phyloP scores from a whole-genome alignment of 2,329 filamentous ascomycete species.

The Didymella exigua region DNA sequence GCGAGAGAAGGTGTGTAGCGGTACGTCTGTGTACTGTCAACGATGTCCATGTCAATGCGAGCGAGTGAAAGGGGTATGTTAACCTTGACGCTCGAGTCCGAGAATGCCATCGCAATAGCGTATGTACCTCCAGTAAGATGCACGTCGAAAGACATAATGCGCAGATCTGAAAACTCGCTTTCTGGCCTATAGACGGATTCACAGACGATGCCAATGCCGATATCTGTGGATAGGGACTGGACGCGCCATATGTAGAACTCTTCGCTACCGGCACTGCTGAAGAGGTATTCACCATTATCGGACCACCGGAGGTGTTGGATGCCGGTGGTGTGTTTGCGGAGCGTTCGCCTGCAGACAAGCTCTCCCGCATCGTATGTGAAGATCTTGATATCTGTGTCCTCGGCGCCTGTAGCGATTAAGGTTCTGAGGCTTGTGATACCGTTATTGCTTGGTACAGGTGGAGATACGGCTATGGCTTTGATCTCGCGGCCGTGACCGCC shows the following conservation, averaged over 20 bases:
- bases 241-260: constrained; percentile 86
- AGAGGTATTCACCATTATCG: constrained; percentile 67
- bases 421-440: background rate
- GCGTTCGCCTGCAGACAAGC: constrained; percentile 62
- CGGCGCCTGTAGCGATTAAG: constrained; percentile 70
- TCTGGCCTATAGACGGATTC: constrained; percentile 58
- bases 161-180: constrained; percentile 67
- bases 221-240: constrained; percentile 55
- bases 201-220: constrained; percentile 60
- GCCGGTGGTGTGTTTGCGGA: constrained; percentile 81
- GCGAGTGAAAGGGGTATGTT: background rate
- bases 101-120: constrained; percentile 74
- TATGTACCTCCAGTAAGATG: constrained; percentile 47
- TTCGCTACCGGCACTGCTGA: constrained; percentile 86
- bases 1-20: constrained; percentile 37
- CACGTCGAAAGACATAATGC: constrained; percentile 83
- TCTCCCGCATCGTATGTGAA: constrained; percentile 57
- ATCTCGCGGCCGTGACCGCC: constrained; percentile 91
- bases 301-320: constrained; percentile 83
- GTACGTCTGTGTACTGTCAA: constrained; percentile 51
- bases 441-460: constrained; percentile 19
- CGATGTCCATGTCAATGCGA: background rate
- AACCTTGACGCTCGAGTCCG: constrained; percentile 78
- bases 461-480: constrained; percentile 63
- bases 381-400: constrained; percentile 77